Base-by-base conservation (phyloP, 306 rosid species). In the Cyclanthera cordifolia region DNA sequence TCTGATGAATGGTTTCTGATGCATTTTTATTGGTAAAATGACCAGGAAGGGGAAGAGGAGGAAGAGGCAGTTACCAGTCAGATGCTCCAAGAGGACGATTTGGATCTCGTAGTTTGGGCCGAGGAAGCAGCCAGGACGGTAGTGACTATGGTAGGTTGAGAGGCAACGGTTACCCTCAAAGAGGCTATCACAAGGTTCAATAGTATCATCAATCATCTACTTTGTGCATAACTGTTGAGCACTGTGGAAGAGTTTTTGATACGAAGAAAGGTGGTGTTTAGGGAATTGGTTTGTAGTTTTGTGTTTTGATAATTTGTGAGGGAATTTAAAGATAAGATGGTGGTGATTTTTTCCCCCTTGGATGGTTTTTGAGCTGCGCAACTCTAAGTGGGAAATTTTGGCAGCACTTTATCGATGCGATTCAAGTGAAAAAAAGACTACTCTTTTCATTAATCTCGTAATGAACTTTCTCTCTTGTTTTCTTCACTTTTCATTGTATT, bases 21-120 rank as follows among this genome's bases (percentile, higher is more conserved):
- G 53, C 45, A 57, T 76, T 71, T 32, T 75, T 19, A 15, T 65
- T 47, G 72, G 17, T 74, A 54, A 49, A 16, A 47, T 54, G 73
- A 70, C 57, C 86, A 85, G 95, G 97, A 77, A 76, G 95, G 74
- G 97, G 97, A 53, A 86, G 94, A 78, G 93, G 94, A 78, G 93
- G 86, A 47, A 77, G 97, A 78, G 82, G 89, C 17, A 50, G 82
- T 73, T 86, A 85, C 78, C 95, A 49, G 73, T 69, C 85, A 17
- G 94, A 86, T 17, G 77, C 95, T 55, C 80, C 94, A 8, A 80
- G 95, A 73, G 97, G 95, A 11, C 89, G 90, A 21, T 86, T 83
- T 73, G 91, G 93, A 21, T 82, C 71, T 55, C 83, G 96, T 48
- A 48, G 84, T 73, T 67, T 67, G 30, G 90, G 90, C 74, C 78